Evolutionary conservation across 1,284 basidiomycete genomes (phyloP).

Genomic region (Tilletia walkeri): DNA sequence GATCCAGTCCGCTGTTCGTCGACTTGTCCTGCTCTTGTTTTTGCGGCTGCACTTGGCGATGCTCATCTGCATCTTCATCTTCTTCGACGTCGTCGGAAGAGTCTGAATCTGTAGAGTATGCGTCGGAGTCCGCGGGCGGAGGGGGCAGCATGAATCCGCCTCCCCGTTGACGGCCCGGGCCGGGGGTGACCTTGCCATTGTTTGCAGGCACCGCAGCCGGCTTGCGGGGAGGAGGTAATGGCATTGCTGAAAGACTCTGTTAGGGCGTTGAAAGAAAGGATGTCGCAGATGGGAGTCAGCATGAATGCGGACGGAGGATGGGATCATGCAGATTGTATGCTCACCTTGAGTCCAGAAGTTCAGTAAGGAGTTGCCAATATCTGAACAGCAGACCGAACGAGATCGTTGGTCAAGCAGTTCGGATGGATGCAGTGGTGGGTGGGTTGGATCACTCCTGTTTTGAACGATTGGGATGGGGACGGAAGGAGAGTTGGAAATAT

Average conservation of each 20-base stretch:
- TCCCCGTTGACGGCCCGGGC: background rate
- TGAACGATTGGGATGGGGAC: no score
- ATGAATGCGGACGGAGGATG: no score
- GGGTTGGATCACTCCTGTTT: no score
- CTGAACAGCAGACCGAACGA: no score
- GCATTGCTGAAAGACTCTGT: background rate
- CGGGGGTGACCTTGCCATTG: background rate
- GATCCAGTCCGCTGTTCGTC: background rate
- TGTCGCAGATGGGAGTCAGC: no score
- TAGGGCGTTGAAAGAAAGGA: no score
- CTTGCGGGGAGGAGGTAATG: conserved; percentile 10
- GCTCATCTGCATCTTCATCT: background rate
- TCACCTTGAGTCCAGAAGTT: no score
- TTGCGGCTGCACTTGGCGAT: background rate
- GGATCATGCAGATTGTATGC: no score
- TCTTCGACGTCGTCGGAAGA: background rate
- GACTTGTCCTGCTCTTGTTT: background rate
- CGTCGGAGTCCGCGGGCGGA: conserved; percentile 12
- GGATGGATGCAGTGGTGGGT: no score
- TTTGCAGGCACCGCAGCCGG: conserved; percentile 8
- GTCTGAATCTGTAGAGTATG: conserved; percentile 15
- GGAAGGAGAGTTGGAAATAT: no score
- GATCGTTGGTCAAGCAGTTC: no score
- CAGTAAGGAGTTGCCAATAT: no score
- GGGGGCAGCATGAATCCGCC: conserved; percentile 1